Evolutionary conservation across 2,329 filamentous ascomycete genomes (phyloP), one percentile per base, ranked within the genome.

Genomic region (Penicillium olsonii): DNA sequence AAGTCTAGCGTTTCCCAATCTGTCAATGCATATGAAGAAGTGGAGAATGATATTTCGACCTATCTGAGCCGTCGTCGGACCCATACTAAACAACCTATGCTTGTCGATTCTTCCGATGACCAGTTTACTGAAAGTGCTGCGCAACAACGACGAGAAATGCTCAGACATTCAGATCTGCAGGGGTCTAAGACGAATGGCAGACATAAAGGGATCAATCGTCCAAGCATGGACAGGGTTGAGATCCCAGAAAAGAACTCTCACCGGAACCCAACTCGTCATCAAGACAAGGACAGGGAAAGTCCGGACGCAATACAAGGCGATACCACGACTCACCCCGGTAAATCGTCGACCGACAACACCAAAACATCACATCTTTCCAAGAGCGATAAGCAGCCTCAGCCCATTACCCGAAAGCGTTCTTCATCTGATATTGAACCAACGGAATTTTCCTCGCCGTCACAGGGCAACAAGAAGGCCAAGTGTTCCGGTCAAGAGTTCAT

Each of bases 261-360:
- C 9, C 17, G n/a, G 10, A 27, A 34, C 3, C 37, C 17, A 9
- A 15, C 15, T 39, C 44, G 29, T 26, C 55, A 39, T 15, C 12
- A 19, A 29, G 49, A 46, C 15, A 56, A 53, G 19, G 40, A 45
- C n/a, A 57, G 62, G 33, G 71, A 73, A 33, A 74, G 71, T 46
- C 61, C 70, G 5, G 71, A 74, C 60, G 71, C 69, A 47, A 51
- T 74, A 2, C 71, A 74, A 48, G 70, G 69, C 10, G 68, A 60
- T 9, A 65, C 57, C 33, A 70, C 70, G 5, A 66, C 65, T 31
- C 42, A 50, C 4, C 61, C 55, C 20, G 57, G 59, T 8, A 51
- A 41, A 5, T 29, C 35, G n/a, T 39, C 62, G 14, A 22, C 38
- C 37, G 48, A 29, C 17, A 42, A 50, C 18, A 50, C 33, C 17